Base-by-base conservation (phyloP, 345 rosid genomes). In the Erucastrum elatum region DNA sequence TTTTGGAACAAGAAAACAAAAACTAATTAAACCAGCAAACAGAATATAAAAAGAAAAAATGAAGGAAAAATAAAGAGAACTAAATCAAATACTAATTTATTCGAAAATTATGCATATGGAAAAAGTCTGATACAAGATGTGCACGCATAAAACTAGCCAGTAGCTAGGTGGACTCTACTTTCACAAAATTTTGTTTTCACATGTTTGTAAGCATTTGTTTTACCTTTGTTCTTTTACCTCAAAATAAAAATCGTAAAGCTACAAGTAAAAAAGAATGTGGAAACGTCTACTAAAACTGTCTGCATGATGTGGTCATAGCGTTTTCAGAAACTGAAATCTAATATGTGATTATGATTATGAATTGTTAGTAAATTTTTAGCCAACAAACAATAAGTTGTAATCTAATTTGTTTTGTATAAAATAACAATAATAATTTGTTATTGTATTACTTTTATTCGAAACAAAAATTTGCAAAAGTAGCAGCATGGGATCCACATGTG, bases 151-250 rank as follows among this genome's bases (percentile, higher is more conserved):
- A 60, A 11, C 64, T 60, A 60, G 64, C 16, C 27, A 27, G 34
- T 60, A 60, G 15, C 1, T 61, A 79, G 62, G 69, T 67, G 74
- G 68, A 68, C 75, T 26, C 68, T 68, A 79, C 10, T 60, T 26
- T 68, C 59, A 49, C 12, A 53, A 16, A 60, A 9, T 4, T 17
- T 68, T 74, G 78, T 74, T 68, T 51, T 53, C 60, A 35, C 39
- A 61, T 79, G 66, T 74, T 79, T 74, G 78, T 51, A 68, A 49
- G 74, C 56, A 68, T 37, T 41, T 46, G 21, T 12, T 65, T 77
- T 15, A 56, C 35, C 31, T 21, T 9, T 34, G 55, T 78, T 66
- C 56, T 72, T 60, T 68, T 26, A 74, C 26, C 75, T 67, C 31
- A 46, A 44, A 10, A 8, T 39, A 66, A 1, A 66, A 66, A 44